Conservation (phyloP, 73 alveolate species). For the Paramecium primaurelia region DNA sequence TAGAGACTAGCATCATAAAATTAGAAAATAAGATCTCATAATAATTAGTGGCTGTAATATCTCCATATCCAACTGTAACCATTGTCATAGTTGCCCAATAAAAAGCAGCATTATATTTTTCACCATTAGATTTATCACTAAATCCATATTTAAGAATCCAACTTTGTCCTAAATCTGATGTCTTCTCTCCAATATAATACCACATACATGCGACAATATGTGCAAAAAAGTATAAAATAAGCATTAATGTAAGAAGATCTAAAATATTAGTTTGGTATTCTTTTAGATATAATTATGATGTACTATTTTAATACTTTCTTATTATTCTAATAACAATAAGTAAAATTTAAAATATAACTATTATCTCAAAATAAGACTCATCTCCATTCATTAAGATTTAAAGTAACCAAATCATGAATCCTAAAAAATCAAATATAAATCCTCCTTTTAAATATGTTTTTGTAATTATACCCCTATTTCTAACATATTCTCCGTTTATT, state of each 20-base stretch:
- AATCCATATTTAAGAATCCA: neutral
- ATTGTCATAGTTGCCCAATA: conserved; percentile 53
- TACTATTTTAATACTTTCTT: neutral
- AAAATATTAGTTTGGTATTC: neutral
- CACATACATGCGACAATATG: conserved; percentile 14
- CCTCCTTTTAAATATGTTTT: neutral
- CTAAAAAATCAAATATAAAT: neutral
- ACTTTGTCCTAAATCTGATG: neutral
- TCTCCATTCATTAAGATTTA: neutral
- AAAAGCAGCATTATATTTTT: neutral
- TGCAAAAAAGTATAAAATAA: neutral
- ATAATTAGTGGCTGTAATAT: neutral
- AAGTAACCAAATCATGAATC: neutral
- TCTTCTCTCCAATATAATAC: neutral
- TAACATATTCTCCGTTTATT: neutral
- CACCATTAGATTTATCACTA: neutral
- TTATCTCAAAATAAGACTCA: neutral
- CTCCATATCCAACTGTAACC: conserved; percentile 41
- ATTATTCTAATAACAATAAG: neutral
- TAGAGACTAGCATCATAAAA: neutral
- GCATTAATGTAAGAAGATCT: neutral
- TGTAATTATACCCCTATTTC: neutral
- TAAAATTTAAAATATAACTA: neutral
- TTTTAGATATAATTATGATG: neutral
- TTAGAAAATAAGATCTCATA: neutral